A percentile compares a stretch with the other conserved stretches of the same genome.
phyloP scores from a whole-genome alignment of 2,329 filamentous ascomycete genomes.

The Xylariales sp. region DNA sequence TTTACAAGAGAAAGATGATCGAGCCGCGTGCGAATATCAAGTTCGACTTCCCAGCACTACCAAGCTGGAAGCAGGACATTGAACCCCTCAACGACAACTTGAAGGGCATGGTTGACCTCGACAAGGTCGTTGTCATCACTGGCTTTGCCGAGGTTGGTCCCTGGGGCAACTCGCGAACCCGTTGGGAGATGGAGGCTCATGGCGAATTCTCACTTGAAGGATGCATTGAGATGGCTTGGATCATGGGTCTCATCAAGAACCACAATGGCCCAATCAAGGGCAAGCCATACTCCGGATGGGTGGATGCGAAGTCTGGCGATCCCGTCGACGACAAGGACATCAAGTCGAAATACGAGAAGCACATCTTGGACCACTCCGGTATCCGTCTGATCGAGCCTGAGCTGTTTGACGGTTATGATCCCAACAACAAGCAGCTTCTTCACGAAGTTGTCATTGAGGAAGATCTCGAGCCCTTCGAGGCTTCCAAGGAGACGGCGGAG shows the following conservation, averaged over 20 bases:
- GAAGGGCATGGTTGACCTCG: slow-evolving; percentile 97
- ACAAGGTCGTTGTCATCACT: slow-evolving; percentile 96
- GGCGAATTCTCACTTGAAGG: slow-evolving; percentile 97
- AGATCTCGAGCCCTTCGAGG: slow-evolving; percentile 93
- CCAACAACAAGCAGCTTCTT: slow-evolving; percentile 96
- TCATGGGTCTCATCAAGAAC: slow-evolving; percentile 99
- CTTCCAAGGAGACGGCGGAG: slow-evolving; percentile 93
- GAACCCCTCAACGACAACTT: slow-evolving; percentile 83
- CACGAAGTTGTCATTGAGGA: slow-evolving; percentile 98
- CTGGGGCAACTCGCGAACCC: slow-evolving; percentile 96
- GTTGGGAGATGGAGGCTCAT: slow-evolving; percentile 99
- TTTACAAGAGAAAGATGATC: slow-evolving; percentile 92
- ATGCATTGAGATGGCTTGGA: slow-evolving; percentile 99
- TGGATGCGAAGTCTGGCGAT: slow-evolving; percentile 89
- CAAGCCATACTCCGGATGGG: slow-evolving; percentile 93
- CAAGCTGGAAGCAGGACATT: slow-evolving; percentile 87
- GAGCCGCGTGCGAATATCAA: slow-evolving; percentile 97
- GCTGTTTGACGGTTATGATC: slow-evolving; percentile 93
- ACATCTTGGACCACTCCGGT: slow-evolving; percentile 92
- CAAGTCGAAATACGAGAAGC: slow-evolving; percentile 95
- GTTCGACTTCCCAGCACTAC: slow-evolving; percentile 86
- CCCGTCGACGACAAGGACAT: slow-evolving; percentile 98
- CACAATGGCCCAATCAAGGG: slow-evolving; percentile 96
- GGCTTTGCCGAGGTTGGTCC: slow-evolving; percentile 95
- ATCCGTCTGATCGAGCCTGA: slow-evolving; percentile 98